Conservation (phyloP, 805 yeast species). For the Kluyveromyces dobzhanskii region DNA sequence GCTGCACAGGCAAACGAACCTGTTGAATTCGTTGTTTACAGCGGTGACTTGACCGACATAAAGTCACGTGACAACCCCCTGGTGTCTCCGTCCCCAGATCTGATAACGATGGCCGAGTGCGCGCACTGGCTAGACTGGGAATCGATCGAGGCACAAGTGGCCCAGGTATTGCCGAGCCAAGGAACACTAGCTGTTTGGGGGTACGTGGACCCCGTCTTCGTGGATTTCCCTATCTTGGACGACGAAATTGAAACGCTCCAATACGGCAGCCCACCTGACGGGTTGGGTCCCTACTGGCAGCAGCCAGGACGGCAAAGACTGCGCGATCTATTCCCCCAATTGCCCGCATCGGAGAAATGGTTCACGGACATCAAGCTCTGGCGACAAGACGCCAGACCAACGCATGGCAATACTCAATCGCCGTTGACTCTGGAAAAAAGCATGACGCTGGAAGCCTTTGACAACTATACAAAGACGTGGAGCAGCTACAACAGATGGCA, state of each 20-base stretch:
- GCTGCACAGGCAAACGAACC: background rate
- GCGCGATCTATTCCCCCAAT: slow-evolving; percentile 30
- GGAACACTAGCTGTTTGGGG: slow-evolving; percentile 78
- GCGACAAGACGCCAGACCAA: slow-evolving; percentile 9
- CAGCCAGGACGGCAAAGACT: slow-evolving; percentile 67
- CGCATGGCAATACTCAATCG: slow-evolving; percentile 7
- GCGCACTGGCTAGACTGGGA: slow-evolving; percentile 75
- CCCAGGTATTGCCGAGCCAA: slow-evolving; percentile 41
- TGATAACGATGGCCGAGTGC: slow-evolving; percentile 75
- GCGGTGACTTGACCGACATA: background rate
- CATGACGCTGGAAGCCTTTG: slow-evolving; percentile 38
- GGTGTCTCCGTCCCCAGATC: no score
- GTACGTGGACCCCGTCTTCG: slow-evolving; percentile 62
- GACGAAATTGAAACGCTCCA: slow-evolving; percentile 43
- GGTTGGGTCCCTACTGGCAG: slow-evolving; percentile 67
- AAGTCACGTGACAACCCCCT: background rate
- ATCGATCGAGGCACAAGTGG: slow-evolving; percentile 41
- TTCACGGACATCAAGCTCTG: slow-evolving; percentile 11
- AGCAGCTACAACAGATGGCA: slow-evolving; percentile 58
- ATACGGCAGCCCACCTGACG: slow-evolving; percentile 34
- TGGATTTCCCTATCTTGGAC: slow-evolving; percentile 46
- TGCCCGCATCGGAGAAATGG: slow-evolving; percentile 5
- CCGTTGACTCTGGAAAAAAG: slow-evolving; percentile 31
- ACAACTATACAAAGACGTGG: slow-evolving; percentile 56
- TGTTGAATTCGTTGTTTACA: background rate